Conservation (phyloP, 1,284 basidiomycete genomes). For the Ceratobasidium sp. region DNA sequence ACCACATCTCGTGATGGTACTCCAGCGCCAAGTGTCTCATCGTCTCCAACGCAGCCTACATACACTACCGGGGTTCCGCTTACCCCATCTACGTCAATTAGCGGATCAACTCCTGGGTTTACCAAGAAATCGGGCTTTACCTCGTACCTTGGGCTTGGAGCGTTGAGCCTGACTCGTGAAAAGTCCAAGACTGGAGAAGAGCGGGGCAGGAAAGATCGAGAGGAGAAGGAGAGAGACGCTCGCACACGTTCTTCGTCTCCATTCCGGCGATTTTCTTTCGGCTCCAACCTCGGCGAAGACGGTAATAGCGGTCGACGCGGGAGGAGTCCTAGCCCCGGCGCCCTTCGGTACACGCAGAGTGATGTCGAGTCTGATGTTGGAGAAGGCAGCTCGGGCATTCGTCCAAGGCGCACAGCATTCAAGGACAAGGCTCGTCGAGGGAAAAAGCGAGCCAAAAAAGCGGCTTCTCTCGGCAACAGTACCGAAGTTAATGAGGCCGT, state of each 20-base stretch:
- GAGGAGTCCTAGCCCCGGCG: constrained; percentile 70
- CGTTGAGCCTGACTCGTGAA: constrained; percentile 43
- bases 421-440: constrained; percentile 53
- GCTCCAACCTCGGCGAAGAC: constrained; percentile 33
- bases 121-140: constrained; percentile 30
- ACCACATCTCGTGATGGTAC: constrained; percentile 30
- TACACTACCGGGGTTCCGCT: not conserved
- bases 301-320: constrained; percentile 20
- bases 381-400: constrained; percentile 62
- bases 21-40: constrained; percentile 32
- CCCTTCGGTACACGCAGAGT: constrained; percentile 76
- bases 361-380: constrained; percentile 74
- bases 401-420: constrained; percentile 57
- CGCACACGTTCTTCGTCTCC: constrained; percentile 45
- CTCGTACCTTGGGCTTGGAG: constrained; percentile 37
- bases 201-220: constrained; percentile 40
- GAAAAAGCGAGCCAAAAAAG: constrained; percentile 47
- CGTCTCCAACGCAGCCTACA: constrained; percentile 41
- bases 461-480: constrained; percentile 61
- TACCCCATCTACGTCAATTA: constrained; percentile 3
- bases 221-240: constrained; percentile 37
- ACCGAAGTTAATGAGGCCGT: constrained; percentile 62
- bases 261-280: constrained; percentile 45
- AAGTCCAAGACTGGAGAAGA: constrained; percentile 39
- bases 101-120: constrained; percentile 13